These are phyloP conservation scores for Rhizopogon vinicolor DNA, from an alignment of 768 basidiomycete genomes.

Conservation along the genomic window DNA sequence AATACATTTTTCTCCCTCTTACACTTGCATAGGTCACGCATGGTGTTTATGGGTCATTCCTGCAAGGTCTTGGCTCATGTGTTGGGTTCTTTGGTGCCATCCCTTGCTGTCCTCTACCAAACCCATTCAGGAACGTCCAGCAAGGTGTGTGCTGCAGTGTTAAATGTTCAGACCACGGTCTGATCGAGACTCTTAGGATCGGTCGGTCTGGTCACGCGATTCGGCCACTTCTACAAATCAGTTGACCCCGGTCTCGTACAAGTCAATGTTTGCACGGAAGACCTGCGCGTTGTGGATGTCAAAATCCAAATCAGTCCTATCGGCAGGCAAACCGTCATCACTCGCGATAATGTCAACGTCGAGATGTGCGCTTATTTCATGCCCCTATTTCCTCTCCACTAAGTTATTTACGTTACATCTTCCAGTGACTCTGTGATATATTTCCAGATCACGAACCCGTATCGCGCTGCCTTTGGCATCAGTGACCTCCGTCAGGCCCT, in stretches of 20 bases:
- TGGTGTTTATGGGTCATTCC: constrained; percentile 79
- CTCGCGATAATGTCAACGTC: constrained; percentile 94
- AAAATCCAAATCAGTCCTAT: constrained; percentile 93
- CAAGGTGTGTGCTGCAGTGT: constrained; percentile 50
- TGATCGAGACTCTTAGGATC: constrained; percentile 47
- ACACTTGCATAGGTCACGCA: constrained; percentile 57
- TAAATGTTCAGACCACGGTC: constrained; percentile 6
- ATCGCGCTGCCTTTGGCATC: constrained; percentile 94
- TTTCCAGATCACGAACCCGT: constrained; percentile 86
- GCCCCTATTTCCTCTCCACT: neutral
- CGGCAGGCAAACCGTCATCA: constrained; percentile 86
- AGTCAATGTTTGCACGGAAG: constrained; percentile 93
- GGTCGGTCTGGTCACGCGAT: constrained; percentile 88
- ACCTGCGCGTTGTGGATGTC: constrained; percentile 83
- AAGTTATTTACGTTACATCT: constrained; percentile 7
- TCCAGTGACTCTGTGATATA: constrained; percentile 87
- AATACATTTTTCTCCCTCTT: neutral
- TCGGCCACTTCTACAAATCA: constrained; percentile 95
- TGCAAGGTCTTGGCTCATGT: constrained; percentile 63
- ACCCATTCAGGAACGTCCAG: constrained; percentile 80
- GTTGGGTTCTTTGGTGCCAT: constrained; percentile 71
- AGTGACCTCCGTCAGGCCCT: constrained; percentile 83
- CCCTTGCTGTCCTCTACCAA: constrained; percentile 82
- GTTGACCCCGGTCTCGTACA: constrained; percentile 91
- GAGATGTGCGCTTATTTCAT: constrained; percentile 58